These are phyloP conservation scores for Barnettozyma vustinii DNA, from an alignment of 805 yeast genomes.

Conservation along the genomic window DNA sequence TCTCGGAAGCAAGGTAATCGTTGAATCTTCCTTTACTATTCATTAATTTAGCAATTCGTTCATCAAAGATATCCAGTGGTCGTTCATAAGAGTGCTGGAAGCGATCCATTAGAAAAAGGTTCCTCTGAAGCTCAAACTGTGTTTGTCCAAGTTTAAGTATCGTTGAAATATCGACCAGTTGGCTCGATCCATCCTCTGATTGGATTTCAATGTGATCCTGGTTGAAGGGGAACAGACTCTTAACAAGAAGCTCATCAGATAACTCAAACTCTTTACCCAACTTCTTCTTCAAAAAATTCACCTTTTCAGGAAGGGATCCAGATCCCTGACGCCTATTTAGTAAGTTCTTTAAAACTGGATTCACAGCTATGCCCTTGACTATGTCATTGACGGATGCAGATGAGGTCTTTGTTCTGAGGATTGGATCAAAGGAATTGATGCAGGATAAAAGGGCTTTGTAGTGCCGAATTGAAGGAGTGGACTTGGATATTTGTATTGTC, in stretches of 20 bases:
- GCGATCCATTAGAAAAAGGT: slow-evolving; percentile 8
- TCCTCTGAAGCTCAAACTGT: slow-evolving; percentile 10
- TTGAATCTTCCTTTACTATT: not conserved
- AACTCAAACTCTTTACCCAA: slow-evolving; percentile 4
- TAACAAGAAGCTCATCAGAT: slow-evolving; percentile 12
- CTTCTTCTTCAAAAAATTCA: not conserved
- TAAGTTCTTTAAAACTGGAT: not conserved
- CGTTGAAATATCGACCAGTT: not conserved
- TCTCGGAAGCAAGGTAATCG: not conserved
- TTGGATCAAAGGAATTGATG: slow-evolving; percentile 3
- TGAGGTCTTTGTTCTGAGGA: not conserved
- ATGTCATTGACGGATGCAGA: not conserved
- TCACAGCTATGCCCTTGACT: not conserved
- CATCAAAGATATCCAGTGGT: not conserved
- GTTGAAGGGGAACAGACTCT: slow-evolving; percentile 9
- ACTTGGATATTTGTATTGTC: not conserved
- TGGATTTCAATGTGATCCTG: slow-evolving; percentile 6
- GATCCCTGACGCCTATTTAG: not conserved
- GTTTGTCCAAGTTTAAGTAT: slow-evolving; percentile 9
- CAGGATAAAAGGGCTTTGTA: slow-evolving; percentile 1
- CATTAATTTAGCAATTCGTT: slow-evolving; percentile 1
- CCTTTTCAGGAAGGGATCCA: not conserved
- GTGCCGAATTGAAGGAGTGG: slow-evolving; percentile 2
- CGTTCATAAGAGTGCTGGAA: slow-evolving; percentile 1
- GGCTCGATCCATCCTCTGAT: not conserved